phyloP scores from a whole-genome alignment of 148 eudicot genomes.

The Vaccinium myrtillus region DNA sequence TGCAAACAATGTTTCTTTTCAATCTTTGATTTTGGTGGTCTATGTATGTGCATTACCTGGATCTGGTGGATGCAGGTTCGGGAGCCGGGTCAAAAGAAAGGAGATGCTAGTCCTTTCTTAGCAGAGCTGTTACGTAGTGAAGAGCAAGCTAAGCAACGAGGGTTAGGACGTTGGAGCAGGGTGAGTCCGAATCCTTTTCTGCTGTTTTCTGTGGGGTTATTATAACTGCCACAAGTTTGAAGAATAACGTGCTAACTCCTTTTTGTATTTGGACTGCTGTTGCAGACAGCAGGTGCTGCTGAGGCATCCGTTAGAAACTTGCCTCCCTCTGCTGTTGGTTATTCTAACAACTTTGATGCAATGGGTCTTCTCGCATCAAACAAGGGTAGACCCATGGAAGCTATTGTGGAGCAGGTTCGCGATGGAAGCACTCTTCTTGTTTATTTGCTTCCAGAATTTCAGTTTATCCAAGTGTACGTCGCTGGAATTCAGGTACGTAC shows the following conservation, averaged over 20 bases:
- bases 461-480: slow-evolving; percentile 78
- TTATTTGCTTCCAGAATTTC: slow-evolving; percentile 83
- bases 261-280: slow-evolving; percentile 2
- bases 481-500: slow-evolving; percentile 89
- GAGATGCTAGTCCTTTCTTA: slow-evolving; percentile 58
- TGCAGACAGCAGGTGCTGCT: slow-evolving; percentile 76
- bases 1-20: not conserved
- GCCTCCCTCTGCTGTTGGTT: slow-evolving; percentile 89
- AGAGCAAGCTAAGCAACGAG: slow-evolving; percentile 81
- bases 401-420: slow-evolving; percentile 89
- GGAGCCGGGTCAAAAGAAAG: slow-evolving; percentile 67
- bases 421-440: slow-evolving; percentile 88
- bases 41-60: slow-evolving; percentile 10
- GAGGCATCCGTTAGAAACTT: slow-evolving; percentile 77
- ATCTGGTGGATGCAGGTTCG: slow-evolving; percentile 54
- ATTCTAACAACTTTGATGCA: slow-evolving; percentile 62
- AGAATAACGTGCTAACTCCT: not conserved
- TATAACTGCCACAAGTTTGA: not conserved
- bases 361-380: slow-evolving; percentile 47
- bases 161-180: slow-evolving; percentile 86
- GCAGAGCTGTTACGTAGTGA: slow-evolving; percentile 56
- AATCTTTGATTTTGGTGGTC: not conserved
- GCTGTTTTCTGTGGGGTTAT: not conserved
- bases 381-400: slow-evolving; percentile 74
- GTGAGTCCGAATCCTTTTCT: slow-evolving; percentile 36